These are phyloP conservation scores for Torulaspora quercuum DNA, from an alignment of 805 yeast genomes.

Conservation along the genomic window DNA sequence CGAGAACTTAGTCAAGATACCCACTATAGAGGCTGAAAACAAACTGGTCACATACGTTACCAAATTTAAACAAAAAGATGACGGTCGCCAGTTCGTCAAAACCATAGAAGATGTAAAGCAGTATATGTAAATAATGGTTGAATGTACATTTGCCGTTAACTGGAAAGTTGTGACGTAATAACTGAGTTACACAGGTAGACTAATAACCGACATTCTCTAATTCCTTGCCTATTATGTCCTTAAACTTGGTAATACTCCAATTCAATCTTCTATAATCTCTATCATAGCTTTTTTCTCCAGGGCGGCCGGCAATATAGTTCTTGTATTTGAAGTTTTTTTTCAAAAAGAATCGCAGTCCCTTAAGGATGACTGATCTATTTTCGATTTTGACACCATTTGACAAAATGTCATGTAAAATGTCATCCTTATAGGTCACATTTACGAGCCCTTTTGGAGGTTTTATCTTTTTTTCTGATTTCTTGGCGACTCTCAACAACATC, in stretches of 20 bases:
- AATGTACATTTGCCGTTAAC: not conserved
- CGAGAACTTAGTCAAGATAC: constrained; percentile 63
- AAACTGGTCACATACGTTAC: constrained; percentile 64
- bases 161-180: constrained; percentile 6
- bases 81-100: constrained; percentile 35
- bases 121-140: constrained; percentile 32
- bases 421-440: constrained; percentile 30
- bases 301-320: constrained; percentile 21
- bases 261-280: constrained; percentile 34
- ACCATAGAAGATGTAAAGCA: constrained; percentile 34
- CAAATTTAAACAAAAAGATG: constrained; percentile 57
- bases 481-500: constrained; percentile 61
- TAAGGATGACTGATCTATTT: constrained; percentile 30
- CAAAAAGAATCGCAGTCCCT: constrained; percentile 35
- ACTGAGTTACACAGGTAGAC: constrained; percentile 6
- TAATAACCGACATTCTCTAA: constrained; percentile 16
- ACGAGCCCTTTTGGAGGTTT: constrained; percentile 32
- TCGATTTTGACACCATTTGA: constrained; percentile 27
- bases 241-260: constrained; percentile 30
- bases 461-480: constrained; percentile 52
- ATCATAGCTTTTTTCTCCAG: constrained; percentile 23
- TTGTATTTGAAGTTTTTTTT: constrained; percentile 28
- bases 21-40: constrained; percentile 55
- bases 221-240: constrained; percentile 15
- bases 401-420: constrained; percentile 26